A percentile compares a stretch with the other conserved stretches of the same genome.
Conservation (phyloP, 2,329 filamentous ascomycete species). For the Calonectria henricotiae region DNA sequence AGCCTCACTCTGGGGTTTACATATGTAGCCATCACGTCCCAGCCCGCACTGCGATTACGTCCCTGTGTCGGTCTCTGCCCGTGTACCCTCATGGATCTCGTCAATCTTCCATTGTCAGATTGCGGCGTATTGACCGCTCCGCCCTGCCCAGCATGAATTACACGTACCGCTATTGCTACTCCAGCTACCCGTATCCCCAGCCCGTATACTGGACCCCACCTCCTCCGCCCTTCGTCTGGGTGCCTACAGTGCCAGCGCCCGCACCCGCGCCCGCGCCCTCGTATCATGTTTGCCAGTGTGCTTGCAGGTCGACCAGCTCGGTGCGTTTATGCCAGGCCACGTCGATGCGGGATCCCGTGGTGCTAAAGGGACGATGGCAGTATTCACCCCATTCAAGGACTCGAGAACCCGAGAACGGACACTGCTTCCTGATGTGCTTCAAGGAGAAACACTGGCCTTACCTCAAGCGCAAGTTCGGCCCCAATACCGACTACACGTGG, state of each 20-base stretch:
- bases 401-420: neutral
- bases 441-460: neutral
- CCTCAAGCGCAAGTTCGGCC: neutral
- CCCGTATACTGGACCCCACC: neutral
- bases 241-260: neutral
- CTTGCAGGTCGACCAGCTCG: too few relatives aligned
- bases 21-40: neutral
- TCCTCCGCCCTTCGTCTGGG: neutral
- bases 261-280: neutral
- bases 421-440: slow-evolving; percentile 9
- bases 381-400: neutral
- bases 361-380: neutral
- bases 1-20: neutral
- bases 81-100: neutral
- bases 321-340: neutral
- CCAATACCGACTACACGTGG: neutral
- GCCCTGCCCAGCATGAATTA: neutral
- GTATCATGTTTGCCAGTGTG: neutral
- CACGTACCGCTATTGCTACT: neutral
- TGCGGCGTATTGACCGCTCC: neutral
- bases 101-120: neutral
- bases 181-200: neutral
- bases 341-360: neutral
- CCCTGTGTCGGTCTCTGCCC: neutral
- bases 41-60: neutral